Base-by-base conservation (phyloP, 257 asterid species). In the Lavandula angustifolia region DNA sequence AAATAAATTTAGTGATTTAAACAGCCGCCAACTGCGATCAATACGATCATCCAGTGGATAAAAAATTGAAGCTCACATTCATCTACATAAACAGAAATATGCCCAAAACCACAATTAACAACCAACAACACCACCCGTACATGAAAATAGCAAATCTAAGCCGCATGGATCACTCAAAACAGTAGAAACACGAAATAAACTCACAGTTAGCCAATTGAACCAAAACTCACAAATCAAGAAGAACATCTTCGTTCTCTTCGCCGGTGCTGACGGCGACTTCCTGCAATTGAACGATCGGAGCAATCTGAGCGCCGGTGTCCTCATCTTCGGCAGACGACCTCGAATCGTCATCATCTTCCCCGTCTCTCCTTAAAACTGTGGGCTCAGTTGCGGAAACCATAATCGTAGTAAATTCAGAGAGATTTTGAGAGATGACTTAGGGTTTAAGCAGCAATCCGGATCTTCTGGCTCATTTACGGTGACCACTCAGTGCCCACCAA, bases 291-390 rank as follows among this genome's bases (percentile, higher is more conserved):
- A 83, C 82, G 68, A 89, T 85, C 67, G 95, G 94, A 44, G 88
- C 89, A 1, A 89, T 79, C 58, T 72, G 88, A 17, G 94, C 95
- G 34, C 94, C 96, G 61, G 95, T 87, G 38, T 85, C 95, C 78
- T 87, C 95, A 8, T 87, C 97, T 17, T 82, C 88, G 38, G 73
- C 81, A 1, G 80, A 43, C 6, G 82, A 67, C 49, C 31, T 65
- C 4, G 82, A 62, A 13, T 70, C 81, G 3, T 78, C 83, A 11
- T 74, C 88, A 50, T 75, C 88, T n/a, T 72, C 82, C 43, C 70
- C 85, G 60, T 72, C 87, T 42, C 0, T 7, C 44, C 4, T 40
- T 40, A 12, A 40, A 8, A 40, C 9, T 16, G 73, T 74, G 10
- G 78, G 73, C 11, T 81, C 77, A 0, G 70, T 68, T 10, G 73